Percentiles rank a stretch among this genome's conserved stretches.
phyloP scores from a whole-genome alignment of 192 early-diverging fungal genomes.

The Obelidium mucronatum region DNA sequence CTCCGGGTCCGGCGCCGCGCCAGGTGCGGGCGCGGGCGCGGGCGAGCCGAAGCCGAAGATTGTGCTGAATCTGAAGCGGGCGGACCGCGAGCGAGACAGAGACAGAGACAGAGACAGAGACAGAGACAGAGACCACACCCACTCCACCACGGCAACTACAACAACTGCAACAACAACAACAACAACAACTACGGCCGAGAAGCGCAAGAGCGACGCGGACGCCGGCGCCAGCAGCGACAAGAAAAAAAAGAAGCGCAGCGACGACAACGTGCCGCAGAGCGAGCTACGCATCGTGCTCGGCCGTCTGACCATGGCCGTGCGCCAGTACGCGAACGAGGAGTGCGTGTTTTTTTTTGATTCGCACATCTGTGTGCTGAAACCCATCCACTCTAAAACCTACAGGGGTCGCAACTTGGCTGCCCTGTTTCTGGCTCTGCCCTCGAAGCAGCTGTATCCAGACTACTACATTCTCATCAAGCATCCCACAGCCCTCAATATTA shows the following conservation, averaged over 20 bases:
- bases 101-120: background rate
- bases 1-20: background rate
- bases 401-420: constrained; percentile 74
- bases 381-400: background rate
- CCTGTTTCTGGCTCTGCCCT: constrained; percentile 80
- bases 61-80: background rate
- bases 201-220: background rate
- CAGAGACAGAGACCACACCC: background rate
- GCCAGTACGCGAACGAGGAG: constrained; percentile 14
- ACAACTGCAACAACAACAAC: background rate
- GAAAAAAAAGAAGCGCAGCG: background rate
- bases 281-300: constrained; percentile 22
- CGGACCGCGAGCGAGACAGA: background rate
- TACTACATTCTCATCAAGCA: constrained; percentile 86
- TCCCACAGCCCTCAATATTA: constrained; percentile 77
- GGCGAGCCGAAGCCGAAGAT: background rate
- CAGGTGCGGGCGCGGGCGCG: background rate
- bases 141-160: background rate
- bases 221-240: background rate
- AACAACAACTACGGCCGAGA: background rate
- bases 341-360: background rate
- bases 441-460: constrained; percentile 83
- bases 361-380: too few relatives aligned
- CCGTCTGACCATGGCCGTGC: constrained; percentile 20
- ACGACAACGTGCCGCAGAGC: background rate